A percentile compares a stretch with the other conserved stretches of the same genome.
Evolutionary conservation across 257 asterid genomes (phyloP).

Genomic region (Plectranthus barbatus): DNA sequence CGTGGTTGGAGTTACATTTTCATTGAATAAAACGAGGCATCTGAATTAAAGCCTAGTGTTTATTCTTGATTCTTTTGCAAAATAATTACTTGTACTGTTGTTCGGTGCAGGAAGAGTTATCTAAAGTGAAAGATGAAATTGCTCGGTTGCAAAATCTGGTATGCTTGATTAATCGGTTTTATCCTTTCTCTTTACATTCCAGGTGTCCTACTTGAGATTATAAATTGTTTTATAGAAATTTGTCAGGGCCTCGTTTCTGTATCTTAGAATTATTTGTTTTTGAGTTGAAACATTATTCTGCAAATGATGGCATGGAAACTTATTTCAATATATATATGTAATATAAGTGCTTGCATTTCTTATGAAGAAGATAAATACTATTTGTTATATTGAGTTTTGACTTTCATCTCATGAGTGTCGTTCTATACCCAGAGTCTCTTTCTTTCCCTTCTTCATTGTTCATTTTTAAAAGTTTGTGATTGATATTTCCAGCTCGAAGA

Average conservation of each 20-base stretch:
- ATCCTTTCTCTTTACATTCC: slow-evolving; percentile 6
- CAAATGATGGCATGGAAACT: neutral
- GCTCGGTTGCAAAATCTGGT: slow-evolving; percentile 53
- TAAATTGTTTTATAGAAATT: neutral
- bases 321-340: neutral
- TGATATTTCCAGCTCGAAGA: slow-evolving; percentile 60
- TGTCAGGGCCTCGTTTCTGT: neutral
- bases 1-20: neutral
- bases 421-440: neutral
- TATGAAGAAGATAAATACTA: neutral
- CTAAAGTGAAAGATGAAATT: slow-evolving; percentile 61
- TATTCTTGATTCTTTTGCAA: neutral
- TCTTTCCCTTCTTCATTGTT: neutral
- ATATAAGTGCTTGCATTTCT: neutral
- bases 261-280: neutral
- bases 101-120: slow-evolving; percentile 61
- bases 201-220: neutral
- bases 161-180: neutral
- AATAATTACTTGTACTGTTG: neutral
- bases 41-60: neutral
- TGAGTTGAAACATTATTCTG: neutral
- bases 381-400: neutral
- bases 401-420: neutral
- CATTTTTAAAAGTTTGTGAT: slow-evolving; percentile 5
- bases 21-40: neutral